phyloP scores from a whole-genome alignment of 208 protist species.

The Leishmania major region DNA sequence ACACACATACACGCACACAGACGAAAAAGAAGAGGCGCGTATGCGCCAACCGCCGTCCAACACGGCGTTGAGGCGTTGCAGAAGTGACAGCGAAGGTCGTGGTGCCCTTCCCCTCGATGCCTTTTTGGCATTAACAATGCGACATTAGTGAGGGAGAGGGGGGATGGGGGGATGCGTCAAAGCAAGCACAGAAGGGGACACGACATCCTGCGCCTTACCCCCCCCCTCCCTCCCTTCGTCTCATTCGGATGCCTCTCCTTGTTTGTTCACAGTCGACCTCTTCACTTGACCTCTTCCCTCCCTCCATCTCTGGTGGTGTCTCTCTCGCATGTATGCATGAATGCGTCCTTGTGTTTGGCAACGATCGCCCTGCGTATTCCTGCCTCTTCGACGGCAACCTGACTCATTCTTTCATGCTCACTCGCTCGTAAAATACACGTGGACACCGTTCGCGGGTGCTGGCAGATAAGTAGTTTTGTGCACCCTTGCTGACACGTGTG shows the following conservation, averaged over 20 bases:
- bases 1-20: background rate
- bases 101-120: background rate
- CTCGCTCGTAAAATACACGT: background rate
- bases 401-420: background rate
- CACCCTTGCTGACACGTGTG: background rate
- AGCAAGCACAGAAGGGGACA: background rate
- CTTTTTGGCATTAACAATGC: background rate
- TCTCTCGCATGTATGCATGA: background rate
- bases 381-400: background rate
- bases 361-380: background rate
- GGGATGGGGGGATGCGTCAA: background rate
- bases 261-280: background rate
- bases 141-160: background rate
- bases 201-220: background rate
- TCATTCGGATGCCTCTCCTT: background rate
- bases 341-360: background rate
- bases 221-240: no score
- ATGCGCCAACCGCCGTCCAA: background rate
- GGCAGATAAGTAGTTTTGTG: background rate
- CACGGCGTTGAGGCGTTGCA: background rate
- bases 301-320: background rate
- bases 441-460: background rate
- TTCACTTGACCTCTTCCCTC: background rate
- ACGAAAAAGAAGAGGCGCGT: background rate
- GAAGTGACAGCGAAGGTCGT: background rate